These are phyloP conservation scores for Tetrapisispora fleetii DNA, from an alignment of 805 yeast species.

Conservation along the genomic window DNA sequence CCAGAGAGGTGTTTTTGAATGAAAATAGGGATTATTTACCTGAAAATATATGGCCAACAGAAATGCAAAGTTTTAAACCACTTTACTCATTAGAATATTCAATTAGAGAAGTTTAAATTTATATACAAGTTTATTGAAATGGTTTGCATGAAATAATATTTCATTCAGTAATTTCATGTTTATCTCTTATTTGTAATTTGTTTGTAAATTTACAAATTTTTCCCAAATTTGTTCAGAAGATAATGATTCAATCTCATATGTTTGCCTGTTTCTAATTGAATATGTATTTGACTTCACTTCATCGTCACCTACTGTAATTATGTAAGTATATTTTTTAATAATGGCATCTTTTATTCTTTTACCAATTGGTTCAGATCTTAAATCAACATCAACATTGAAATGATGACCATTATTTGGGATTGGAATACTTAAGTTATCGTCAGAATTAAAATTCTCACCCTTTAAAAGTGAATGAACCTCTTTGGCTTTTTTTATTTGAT, in stretches of 20 bases:
- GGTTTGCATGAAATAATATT: background rate
- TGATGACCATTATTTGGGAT: conserved; percentile 48
- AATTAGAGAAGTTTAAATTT: conserved; percentile 9
- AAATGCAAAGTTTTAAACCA: conserved; percentile 28
- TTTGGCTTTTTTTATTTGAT: conserved; percentile 39
- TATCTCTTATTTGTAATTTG: conserved; percentile 30
- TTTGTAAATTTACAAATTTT: conserved; percentile 48
- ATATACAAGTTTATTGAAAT: conserved; percentile 1
- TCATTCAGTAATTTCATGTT: background rate
- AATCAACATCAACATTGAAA: conserved; percentile 69
- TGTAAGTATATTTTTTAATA: conserved; percentile 61
- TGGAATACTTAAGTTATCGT: conserved; percentile 29
- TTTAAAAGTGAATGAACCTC: conserved; percentile 37
- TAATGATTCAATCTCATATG: conserved; percentile 15
- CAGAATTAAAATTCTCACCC: conserved; percentile 32
- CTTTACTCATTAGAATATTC: conserved; percentile 19
- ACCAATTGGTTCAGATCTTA: conserved; percentile 69
- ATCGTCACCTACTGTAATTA: conserved; percentile 79
- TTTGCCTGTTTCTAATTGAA: conserved; percentile 48
- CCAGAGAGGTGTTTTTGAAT: conserved; percentile 36
- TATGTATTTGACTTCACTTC: conserved; percentile 53
- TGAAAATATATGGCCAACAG: conserved; percentile 39
- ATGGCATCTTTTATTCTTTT: conserved; percentile 72
- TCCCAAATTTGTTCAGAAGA: conserved; percentile 41
- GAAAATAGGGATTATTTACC: conserved; percentile 51